Evolutionary conservation across 257 asterid genomes (phyloP).

Genomic region (Lycium ferocissimum): DNA sequence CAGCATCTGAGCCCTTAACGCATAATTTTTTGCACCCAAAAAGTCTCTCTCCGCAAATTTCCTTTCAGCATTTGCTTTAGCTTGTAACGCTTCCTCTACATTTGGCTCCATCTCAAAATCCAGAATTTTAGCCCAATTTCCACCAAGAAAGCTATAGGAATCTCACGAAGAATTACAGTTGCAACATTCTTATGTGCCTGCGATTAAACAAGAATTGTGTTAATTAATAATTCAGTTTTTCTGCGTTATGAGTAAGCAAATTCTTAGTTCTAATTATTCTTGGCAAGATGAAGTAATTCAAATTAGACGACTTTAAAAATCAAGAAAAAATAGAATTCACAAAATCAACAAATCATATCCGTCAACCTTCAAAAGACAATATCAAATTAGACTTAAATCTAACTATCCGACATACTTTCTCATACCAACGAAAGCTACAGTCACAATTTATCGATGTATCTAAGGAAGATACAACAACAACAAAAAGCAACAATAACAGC

Average conservation of each 20-base stretch:
- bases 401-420: background rate
- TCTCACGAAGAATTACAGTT: background rate
- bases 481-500: background rate
- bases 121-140: background rate
- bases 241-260: background rate
- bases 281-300: background rate
- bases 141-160: slow-evolving; percentile 1
- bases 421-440: background rate
- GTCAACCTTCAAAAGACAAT: background rate
- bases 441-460: background rate
- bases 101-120: slow-evolving; percentile 64
- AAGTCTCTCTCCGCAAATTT: slow-evolving; percentile 68
- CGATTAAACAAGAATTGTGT: slow-evolving; percentile 10
- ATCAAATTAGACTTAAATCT: slow-evolving; percentile 4
- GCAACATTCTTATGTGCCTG: slow-evolving; percentile 15
- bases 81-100: slow-evolving; percentile 75
- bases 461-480: background rate
- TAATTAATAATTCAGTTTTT: background rate
- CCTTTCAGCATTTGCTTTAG: slow-evolving; percentile 66
- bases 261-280: background rate
- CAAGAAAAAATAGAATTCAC: background rate
- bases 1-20: slow-evolving; percentile 59
- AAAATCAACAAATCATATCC: slow-evolving; percentile 19
- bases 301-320: background rate
- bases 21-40: slow-evolving; percentile 61